phyloP scores from a whole-genome alignment of 106 monocot genomes.

The Platanthera guangdongensis region DNA sequence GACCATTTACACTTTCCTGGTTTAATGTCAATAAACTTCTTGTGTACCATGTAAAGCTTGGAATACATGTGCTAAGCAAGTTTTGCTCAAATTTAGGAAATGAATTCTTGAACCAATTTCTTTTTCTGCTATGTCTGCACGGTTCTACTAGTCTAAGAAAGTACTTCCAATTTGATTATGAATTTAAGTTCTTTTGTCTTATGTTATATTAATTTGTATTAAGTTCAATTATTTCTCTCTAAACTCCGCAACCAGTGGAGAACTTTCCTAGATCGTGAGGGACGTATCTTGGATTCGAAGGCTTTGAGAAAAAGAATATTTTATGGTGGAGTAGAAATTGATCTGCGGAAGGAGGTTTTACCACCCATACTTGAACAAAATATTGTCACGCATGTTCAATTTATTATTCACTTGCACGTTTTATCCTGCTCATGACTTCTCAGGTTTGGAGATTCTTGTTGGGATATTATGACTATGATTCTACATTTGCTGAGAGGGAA shows the following conservation, averaged over 20 bases:
- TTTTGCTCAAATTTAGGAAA: no score
- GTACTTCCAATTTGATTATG: background rate
- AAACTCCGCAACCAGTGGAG: conserved; percentile 41
- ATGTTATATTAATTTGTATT: background rate
- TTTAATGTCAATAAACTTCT: no score
- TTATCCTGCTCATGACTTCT: background rate
- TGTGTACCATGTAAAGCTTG: no score
- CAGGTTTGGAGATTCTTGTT: conserved; percentile 65
- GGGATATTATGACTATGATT: conserved; percentile 58
- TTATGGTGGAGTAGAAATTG: conserved; percentile 85
- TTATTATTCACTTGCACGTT: background rate
- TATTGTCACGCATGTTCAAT: background rate
- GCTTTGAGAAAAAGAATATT: conserved; percentile 79
- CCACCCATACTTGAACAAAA: background rate
- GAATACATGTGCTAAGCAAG: no score
- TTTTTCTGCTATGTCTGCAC: background rate
- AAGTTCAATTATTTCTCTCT: background rate
- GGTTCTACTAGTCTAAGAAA: background rate
- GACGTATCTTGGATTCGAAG: conserved; percentile 68
- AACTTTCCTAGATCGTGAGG: conserved; percentile 67
- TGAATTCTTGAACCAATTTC: background rate
- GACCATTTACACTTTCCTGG: no score
- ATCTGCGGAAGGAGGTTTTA: conserved; percentile 72
- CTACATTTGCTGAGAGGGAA: conserved; percentile 68
- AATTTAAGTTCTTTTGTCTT: background rate